Base-by-base conservation (phyloP, 31 red algal genomes). In the Endocladia muricata region DNA sequence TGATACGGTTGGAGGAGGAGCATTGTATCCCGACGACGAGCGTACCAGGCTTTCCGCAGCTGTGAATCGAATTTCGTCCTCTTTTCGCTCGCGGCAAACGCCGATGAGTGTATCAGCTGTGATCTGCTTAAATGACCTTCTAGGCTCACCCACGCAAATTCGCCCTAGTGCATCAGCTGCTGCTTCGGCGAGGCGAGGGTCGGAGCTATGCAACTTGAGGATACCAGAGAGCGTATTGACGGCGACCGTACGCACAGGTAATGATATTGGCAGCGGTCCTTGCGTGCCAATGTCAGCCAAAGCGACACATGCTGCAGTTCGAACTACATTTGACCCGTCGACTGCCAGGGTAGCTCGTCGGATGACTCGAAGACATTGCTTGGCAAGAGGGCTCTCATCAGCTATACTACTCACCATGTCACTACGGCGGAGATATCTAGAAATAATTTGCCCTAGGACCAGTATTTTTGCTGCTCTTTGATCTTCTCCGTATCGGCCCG, bases 31-130 rank as follows among this genome's bases (percentile, higher is more conserved):
- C 49, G 83, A 87, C 6, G 63, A 32, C 37, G 74, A 78, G 9
- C 83, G 22, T 1, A 81, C 85, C 0, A 89, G 38, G 41, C 76
- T 80, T 32, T 89, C 85, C 2, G 68, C 75, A 13, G 85, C 76
- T 2, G 76, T 74, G 37, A 89, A 89, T 22, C 85, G 76, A 74
- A 89, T 75, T 54, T 89, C 85, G 17, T 89, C 85, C 36, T 89
- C 85, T 41, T 89, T 89, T 37, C 85, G 22, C 60, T 80, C 76
- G 29, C 49, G 69, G 30, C 76, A 76, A 63, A 89, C 44, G 56
- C 29, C 6, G 2, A 89, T 63, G 52, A 89, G 41, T 15, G 52
- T 69, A 19, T 80, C 85, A 2, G 67, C 41, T 22, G 66, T 57
- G 25, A 60, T 74, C 6, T 37, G 29, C 76, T 81, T 79, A 31